Evolutionary conservation across 345 rosid species (phyloP).

Genomic region (Melastoma malabathricum): DNA sequence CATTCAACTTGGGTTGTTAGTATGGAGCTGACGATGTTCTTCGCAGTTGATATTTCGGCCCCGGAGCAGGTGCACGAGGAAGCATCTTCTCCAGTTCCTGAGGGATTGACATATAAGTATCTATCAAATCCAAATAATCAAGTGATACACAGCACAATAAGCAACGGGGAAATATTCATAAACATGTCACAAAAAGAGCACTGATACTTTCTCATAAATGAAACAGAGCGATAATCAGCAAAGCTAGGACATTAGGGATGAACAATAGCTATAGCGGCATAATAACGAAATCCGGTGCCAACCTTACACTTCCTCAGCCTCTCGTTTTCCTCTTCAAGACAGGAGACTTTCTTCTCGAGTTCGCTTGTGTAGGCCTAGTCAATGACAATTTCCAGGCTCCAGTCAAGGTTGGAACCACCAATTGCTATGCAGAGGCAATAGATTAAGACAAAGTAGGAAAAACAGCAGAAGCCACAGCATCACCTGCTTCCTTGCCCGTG

Average conservation of each 20-base stretch:
- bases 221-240: background rate
- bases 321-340: slow-evolving; percentile 87
- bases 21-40: slow-evolving; percentile 56
- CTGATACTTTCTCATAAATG: too few relatives aligned
- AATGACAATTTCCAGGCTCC: slow-evolving; percentile 9
- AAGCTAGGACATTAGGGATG: background rate
- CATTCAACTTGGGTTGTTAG: slow-evolving; percentile 15
- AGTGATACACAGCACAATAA: too few relatives aligned
- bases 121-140: too few relatives aligned
- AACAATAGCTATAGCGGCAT: background rate
- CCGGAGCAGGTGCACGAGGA: slow-evolving; percentile 40
- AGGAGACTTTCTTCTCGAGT: slow-evolving; percentile 83
- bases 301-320: slow-evolving; percentile 84
- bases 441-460: background rate
- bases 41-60: slow-evolving; percentile 54
- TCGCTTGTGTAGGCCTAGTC: slow-evolving; percentile 91
- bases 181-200: too few relatives aligned
- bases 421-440: background rate
- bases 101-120: background rate
- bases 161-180: too few relatives aligned
- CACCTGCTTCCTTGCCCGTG: slow-evolving; percentile 96
- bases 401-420: slow-evolving; percentile 3
- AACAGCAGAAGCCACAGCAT: slow-evolving; percentile 4
- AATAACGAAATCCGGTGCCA: background rate
- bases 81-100: slow-evolving; percentile 62